Evolutionary conservation across 345 rosid genomes (phyloP).

Genomic region (Abelmoschus esculentus): DNA sequence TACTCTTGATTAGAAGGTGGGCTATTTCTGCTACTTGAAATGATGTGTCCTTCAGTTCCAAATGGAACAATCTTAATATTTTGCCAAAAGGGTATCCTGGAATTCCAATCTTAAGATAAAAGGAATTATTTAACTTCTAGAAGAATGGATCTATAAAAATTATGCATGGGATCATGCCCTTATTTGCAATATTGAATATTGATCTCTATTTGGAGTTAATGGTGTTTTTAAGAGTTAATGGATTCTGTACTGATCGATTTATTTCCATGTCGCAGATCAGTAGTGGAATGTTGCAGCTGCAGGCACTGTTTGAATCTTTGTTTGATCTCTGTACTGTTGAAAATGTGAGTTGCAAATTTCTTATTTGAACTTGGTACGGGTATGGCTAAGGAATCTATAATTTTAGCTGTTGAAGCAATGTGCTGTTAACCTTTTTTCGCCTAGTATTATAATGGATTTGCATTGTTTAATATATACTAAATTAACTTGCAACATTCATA

Average conservation of each 20-base stretch:
- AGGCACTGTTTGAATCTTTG: conserved; percentile 58
- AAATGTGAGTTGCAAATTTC: conserved; percentile 44
- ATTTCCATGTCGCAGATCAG: conserved; percentile 39
- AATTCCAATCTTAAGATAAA: background rate
- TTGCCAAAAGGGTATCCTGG: background rate
- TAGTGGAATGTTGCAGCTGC: conserved; percentile 50
- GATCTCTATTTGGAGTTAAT: background rate
- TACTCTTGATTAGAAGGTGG: background rate
- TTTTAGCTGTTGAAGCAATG: background rate
- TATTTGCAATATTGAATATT: background rate
- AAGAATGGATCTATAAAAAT: background rate
- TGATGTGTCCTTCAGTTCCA: background rate
- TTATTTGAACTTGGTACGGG: background rate
- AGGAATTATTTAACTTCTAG: background rate
- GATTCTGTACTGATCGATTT: conserved; percentile 4
- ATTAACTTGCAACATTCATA: background rate
- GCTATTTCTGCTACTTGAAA: background rate
- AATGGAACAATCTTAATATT: background rate
- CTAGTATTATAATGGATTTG: background rate
- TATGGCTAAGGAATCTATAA: background rate
- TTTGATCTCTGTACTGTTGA: conserved; percentile 51
- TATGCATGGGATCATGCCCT: background rate
- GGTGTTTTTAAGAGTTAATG: conserved; percentile 1
- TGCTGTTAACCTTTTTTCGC: background rate
- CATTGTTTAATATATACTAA: background rate